A percentile compares a stretch with the other conserved stretches of the same genome.
phyloP scores from a whole-genome alignment of 495 filamentous ascomycete genomes.

The Penicillium malachiteum region DNA sequence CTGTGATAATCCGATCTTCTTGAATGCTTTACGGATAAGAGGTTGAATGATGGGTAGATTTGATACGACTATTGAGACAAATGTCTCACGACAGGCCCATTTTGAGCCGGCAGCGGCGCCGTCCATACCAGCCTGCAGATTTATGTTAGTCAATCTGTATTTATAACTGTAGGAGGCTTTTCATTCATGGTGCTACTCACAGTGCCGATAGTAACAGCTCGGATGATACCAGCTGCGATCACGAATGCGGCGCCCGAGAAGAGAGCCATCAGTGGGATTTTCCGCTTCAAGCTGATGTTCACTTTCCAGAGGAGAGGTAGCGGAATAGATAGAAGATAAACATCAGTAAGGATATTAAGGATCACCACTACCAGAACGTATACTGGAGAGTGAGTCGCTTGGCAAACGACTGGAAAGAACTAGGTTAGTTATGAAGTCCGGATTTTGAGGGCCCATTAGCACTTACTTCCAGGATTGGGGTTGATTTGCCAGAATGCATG shows the following conservation, averaged over 20 bases:
- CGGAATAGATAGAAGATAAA: constrained; percentile 53
- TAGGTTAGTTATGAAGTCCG: constrained; percentile 1
- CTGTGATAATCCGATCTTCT: constrained; percentile 29
- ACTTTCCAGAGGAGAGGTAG: constrained; percentile 51
- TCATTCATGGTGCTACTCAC: too few relatives aligned
- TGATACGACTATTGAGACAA: constrained; percentile 53
- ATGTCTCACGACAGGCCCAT: constrained; percentile 60
- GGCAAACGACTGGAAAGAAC: constrained; percentile 31
- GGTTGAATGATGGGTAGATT: constrained; percentile 59
- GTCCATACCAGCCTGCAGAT: constrained; percentile 24
- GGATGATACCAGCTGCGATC: constrained; percentile 54
- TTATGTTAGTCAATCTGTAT: too few relatives aligned
- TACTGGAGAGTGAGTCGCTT: constrained; percentile 34
- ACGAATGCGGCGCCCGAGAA: constrained; percentile 58
- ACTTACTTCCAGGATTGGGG: constrained; percentile 50
- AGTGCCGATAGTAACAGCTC: constrained; percentile 50
- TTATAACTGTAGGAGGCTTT: too few relatives aligned
- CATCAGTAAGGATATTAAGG: constrained; percentile 49
- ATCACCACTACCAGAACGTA: constrained; percentile 39
- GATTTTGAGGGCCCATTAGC: background rate
- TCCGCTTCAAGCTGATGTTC: constrained; percentile 42
- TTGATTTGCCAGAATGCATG: constrained; percentile 51
- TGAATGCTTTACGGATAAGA: constrained; percentile 36
- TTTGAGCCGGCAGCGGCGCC: constrained; percentile 44
- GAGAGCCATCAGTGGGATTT: constrained; percentile 48